Base-by-base conservation (phyloP, 306 rosid species). In the Clitoria ternatea region DNA sequence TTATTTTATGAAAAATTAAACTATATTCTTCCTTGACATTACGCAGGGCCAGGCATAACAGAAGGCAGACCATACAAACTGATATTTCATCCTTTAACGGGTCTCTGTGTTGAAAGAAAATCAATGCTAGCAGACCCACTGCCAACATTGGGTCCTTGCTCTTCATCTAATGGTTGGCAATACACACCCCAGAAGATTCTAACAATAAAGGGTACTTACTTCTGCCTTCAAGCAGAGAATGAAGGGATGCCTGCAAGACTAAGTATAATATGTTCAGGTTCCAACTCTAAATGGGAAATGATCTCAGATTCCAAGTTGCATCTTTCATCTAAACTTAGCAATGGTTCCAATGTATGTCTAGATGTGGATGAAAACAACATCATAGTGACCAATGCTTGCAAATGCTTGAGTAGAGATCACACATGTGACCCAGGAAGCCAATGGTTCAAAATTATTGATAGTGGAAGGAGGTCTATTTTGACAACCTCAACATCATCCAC, bases 401-500 rank as follows among this genome's bases (percentile, higher is more conserved):
- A 84, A 68, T 93, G 98, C 65, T 72, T 93, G 66, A 80, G 76
- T 49, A 29, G 61, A 20, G 96, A 88, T 32, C 48, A 7, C 0
- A 15, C 63, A 3, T 93, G 98, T 14, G 89, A 90, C 80, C 97
- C 97, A 0, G 83, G 32, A 24, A 89, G 86, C 82, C 98, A 94
- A 37, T 90, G 97, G 98, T 90, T 90, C 79, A 87, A 85, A 61
- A 87, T 90, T 13, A 89, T 90, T 19, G 87, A 85, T 40, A 85
- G 87, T 33, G 82, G 91, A 1, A 77, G 71, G 45, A 75, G 78
- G 39, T 61, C 85, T 15, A 37, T 18, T 24, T 6, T 61, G 1
- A 12, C 36, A 9, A 37, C 7, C 3, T 47, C 79, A 14, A 36
- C 66, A 15, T 43, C 66, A 7, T 66, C 89, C 6, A 44, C 60